Evolutionary conservation across 73 alveolate genomes (phyloP), one percentile per base, ranked within the genome.

Genomic region (Paramecium sexaurelia): DNA sequence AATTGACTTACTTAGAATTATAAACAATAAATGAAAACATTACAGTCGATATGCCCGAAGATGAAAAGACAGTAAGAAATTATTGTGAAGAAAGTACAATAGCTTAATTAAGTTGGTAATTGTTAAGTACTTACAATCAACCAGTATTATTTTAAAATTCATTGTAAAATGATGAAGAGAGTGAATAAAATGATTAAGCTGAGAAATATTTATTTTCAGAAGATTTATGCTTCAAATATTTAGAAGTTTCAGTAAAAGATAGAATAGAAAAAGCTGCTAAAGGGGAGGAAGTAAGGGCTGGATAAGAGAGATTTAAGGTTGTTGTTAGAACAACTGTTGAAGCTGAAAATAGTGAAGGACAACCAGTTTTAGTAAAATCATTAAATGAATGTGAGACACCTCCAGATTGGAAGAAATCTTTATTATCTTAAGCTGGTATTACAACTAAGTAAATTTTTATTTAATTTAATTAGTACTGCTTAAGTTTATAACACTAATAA

Each of bases 251-350:
- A 35, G 85, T 55, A 1, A 85, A 69, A 56, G 85, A 66, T 57
- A 85, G 92, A 56, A 55, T 82, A 8, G 91, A 84, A 37, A 85
- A 32, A 24, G 94, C 61, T 7, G 20, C 55, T 3, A 91, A 57
- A 35, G 68, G 39, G 26, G 91, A 82, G 39, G 91, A 85, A 29
- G 67, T 66, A 26, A 55, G 66, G 17, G 71, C 83, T 8, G 75
- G 84, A 35, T 82, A 55, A 2, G 92, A 83, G 7, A 71, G 90
- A 78, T 78, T 51, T 19, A 66, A 57, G 33, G 88, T 91, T 33
- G 91, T 91, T 9, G 94, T 91, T 0, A 91, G 95, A 85, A 85
- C 94, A 35, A 92, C 89, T 27, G 91, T 91, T 32, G 95, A 91
- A 26, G 93, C 94, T 29, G 71, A 24, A 24, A 55, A 57, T 85